Evolutionary conservation across 305 asterid genomes (phyloP).

Genomic region (Fraxinus platypoda): DNA sequence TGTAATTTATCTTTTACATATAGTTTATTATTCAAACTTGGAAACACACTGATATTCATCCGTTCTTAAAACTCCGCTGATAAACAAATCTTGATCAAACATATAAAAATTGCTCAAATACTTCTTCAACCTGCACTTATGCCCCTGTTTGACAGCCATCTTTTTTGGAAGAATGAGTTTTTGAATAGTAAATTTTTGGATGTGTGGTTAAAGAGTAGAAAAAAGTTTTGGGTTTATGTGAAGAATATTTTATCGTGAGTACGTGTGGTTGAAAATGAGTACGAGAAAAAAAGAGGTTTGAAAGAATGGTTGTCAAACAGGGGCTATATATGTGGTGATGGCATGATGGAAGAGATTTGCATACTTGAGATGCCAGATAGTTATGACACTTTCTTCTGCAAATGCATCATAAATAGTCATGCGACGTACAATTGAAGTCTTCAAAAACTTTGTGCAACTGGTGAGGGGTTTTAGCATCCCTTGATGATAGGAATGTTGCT

Average conservation of each 20-base stretch:
- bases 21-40: not conserved
- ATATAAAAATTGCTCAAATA: not conserved
- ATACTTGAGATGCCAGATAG: not conserved
- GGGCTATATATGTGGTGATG: no score
- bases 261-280: no score
- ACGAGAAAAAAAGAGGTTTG: no score
- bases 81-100: not conserved
- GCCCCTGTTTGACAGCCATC: no score
- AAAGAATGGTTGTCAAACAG: no score
- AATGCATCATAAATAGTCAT: not conserved
- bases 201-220: no score
- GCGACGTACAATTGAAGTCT: not conserved
- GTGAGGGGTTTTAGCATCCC: not conserved
- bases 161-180: no score
- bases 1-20: not conserved
- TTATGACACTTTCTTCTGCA: not conserved
- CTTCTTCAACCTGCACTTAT: not conserved
- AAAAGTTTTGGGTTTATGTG: no score
- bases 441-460: not conserved
- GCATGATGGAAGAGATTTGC: no score
- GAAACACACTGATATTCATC: not conserved
- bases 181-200: no score
- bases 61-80: not conserved
- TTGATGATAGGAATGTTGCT: not conserved
- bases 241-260: no score